Conservation (phyloP, 208 protist species). For the Trypanosoma cruzi region DNA sequence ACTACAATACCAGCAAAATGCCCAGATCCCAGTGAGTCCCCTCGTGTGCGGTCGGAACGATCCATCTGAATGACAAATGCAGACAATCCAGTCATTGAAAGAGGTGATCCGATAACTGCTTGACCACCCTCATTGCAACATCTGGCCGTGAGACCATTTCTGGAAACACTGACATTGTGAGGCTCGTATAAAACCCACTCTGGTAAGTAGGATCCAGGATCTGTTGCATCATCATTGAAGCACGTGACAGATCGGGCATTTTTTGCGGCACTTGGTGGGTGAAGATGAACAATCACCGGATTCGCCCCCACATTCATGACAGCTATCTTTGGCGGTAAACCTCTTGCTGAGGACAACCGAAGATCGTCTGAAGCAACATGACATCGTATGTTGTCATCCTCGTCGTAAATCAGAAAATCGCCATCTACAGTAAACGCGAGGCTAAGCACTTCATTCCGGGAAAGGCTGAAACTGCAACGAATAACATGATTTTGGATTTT, state of each 20-base stretch:
- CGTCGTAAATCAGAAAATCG: slow-evolving; percentile 84
- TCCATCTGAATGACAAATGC: slow-evolving; percentile 81
- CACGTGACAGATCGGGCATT: neutral
- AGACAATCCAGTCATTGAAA: slow-evolving; percentile 63
- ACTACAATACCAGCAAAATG: slow-evolving; percentile 88
- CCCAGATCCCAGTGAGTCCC: slow-evolving; percentile 75
- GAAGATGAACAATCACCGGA: slow-evolving; percentile 28
- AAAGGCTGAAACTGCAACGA: slow-evolving; percentile 63
- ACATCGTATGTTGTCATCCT: slow-evolving; percentile 77
- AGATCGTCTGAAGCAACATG: slow-evolving; percentile 54
- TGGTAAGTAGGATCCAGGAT: slow-evolving; percentile 40
- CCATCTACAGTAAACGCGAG: slow-evolving; percentile 73
- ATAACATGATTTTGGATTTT: slow-evolving; percentile 22
- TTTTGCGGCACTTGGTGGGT: slow-evolving; percentile 13
- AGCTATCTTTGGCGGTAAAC: slow-evolving; percentile 14
- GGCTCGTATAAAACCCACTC: slow-evolving; percentile 64
- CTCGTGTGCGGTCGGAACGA: slow-evolving; percentile 50
- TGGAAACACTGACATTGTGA: slow-evolving; percentile 50
- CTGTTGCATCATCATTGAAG: slow-evolving; percentile 14
- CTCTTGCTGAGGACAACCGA: slow-evolving; percentile 19
- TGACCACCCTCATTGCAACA: slow-evolving; percentile 60
- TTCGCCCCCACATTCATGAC: slow-evolving; percentile 41
- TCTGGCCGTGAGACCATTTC: slow-evolving; percentile 62
- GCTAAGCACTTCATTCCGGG: slow-evolving; percentile 70
- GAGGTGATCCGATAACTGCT: slow-evolving; percentile 68